These are phyloP conservation scores for Peribolospora kevripleyi DNA, from an alignment of 768 basidiomycete genomes.

Conservation along the genomic window DNA sequence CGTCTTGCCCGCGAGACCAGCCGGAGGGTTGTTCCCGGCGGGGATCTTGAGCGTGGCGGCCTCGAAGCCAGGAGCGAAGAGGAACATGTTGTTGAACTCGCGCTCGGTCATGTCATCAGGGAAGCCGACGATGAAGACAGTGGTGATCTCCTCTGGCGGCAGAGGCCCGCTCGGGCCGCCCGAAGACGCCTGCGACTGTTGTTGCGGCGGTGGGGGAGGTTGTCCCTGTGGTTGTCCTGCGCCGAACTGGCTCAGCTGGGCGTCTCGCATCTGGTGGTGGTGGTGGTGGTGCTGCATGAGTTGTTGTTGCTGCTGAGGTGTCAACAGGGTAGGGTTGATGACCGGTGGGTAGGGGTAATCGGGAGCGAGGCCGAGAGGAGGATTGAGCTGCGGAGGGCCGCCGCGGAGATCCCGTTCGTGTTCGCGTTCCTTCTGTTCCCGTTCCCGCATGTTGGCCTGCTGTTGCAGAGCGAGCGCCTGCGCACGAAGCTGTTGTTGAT, in stretches of 20 bases:
- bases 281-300: too few species aligned
- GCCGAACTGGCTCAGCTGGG: not conserved
- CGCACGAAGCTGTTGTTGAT: not conserved
- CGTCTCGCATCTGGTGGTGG: too few species aligned
- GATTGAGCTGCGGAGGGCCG: not conserved
- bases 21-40: not conserved
- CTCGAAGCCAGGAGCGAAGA: conserved; percentile 83
- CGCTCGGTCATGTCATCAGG: conserved; percentile 99
- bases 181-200: not conserved
- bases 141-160: conserved; percentile 61
- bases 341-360: not conserved
- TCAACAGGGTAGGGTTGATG: not conserved
- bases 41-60: conserved; percentile 95
- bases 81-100: conserved; percentile 99
- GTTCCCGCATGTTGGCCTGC: not conserved
- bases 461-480: not conserved
- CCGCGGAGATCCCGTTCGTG: not conserved
- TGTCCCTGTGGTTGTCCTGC: conserved; percentile 4
- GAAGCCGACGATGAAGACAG: conserved; percentile 95
- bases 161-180: not conserved
- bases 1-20: conserved; percentile 2
- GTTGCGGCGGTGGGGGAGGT: conserved; percentile 9
- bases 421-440: not conserved
- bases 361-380: too few species aligned
- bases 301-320: too few species aligned